Conservation (phyloP, 495 filamentous ascomycete genomes). For the Oleoguttula mirabilis region DNA sequence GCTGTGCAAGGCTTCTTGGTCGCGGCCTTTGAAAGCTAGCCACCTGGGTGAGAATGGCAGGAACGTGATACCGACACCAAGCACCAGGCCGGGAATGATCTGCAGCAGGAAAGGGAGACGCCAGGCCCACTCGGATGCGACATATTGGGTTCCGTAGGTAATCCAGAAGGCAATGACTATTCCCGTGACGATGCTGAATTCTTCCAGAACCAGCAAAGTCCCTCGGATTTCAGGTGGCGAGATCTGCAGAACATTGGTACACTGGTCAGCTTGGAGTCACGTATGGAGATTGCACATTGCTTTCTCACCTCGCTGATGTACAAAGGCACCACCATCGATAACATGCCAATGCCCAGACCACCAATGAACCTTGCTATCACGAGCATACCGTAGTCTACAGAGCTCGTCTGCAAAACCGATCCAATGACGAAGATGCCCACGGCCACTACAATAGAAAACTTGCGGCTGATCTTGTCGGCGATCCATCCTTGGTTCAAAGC, state of each 20-base stretch:
- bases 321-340: conserved; percentile 24
- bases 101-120: conserved; percentile 28
- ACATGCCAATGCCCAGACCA: conserved; percentile 49
- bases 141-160: conserved; percentile 26
- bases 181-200: conserved; percentile 27
- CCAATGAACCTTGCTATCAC: conserved; percentile 48
- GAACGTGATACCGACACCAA: conserved; percentile 25
- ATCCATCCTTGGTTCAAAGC: conserved; percentile 48
- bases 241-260: too few relatives aligned
- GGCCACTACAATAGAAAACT: conserved; percentile 45
- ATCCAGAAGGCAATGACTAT: conserved; percentile 31
- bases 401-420: conserved; percentile 43
- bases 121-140: conserved; percentile 23
- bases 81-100: conserved; percentile 23
- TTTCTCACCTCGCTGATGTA: conserved; percentile 32
- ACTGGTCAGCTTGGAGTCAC: too few relatives aligned
- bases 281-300: too few relatives aligned
- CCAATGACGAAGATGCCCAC: conserved; percentile 45
- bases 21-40: conserved; percentile 23
- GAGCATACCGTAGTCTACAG: conserved; percentile 46
- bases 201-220: conserved; percentile 26
- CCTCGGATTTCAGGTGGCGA: conserved; percentile 28
- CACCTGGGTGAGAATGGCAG: conserved; percentile 28
- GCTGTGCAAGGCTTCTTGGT: conserved; percentile 21
- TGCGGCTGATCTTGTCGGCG: conserved; percentile 46